A percentile compares a stretch with the other conserved stretches of the same genome.
These are phyloP conservation scores for Cladosporium sp. DNA, from an alignment of 2,329 filamentous ascomycete species.

Conservation along the genomic window DNA sequence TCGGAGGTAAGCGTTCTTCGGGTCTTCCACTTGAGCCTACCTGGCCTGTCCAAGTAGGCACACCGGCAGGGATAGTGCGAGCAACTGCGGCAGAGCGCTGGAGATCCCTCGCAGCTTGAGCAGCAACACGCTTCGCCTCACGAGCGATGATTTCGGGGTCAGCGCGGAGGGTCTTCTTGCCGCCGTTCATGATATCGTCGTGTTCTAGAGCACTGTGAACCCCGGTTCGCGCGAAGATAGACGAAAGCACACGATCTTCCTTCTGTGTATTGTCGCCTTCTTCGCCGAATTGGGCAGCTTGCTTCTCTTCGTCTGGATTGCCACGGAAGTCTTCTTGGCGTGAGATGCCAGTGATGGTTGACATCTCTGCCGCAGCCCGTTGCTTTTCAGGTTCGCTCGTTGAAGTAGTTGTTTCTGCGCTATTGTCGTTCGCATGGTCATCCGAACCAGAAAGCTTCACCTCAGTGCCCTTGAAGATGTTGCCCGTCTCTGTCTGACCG, in stretches of 20 bases:
- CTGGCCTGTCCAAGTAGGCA: conserved; percentile 90
- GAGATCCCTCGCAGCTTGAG: conserved; percentile 74
- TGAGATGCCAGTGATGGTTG: conserved; percentile 36
- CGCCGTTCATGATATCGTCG: conserved; percentile 82
- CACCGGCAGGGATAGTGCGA: conserved; percentile 72
- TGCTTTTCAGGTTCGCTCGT: conserved; percentile 30
- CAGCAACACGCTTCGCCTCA: conserved; percentile 78
- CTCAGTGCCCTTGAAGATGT: conserved; percentile 84
- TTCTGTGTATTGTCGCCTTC: conserved; percentile 33
- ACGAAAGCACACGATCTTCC: conserved; percentile 80
- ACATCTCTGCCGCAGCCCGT: conserved; percentile 20
- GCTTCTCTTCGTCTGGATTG: conserved; percentile 29
- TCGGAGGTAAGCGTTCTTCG: conserved; percentile 51
- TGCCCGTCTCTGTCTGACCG: conserved; percentile 76
- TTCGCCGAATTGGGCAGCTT: conserved; percentile 22
- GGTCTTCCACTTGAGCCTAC: conserved; percentile 76
- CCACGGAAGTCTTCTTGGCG: conserved; percentile 46
- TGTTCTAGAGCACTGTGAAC: conserved; percentile 93
- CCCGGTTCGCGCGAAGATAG: conserved; percentile 81
- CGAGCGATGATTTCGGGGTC: conserved; percentile 76
- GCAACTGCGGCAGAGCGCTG: conserved; percentile 72
- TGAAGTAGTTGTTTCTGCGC: conserved; percentile 31
- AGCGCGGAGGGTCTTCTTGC: conserved; percentile 64
- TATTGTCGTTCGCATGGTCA: conserved; percentile 27
- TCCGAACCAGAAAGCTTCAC: conserved; percentile 57